Percentiles rank a stretch among this genome's conserved stretches.
phyloP scores from a whole-genome alignment of 192 early-diverging fungal genomes.

The Gryganskiella cystojenkinii region DNA sequence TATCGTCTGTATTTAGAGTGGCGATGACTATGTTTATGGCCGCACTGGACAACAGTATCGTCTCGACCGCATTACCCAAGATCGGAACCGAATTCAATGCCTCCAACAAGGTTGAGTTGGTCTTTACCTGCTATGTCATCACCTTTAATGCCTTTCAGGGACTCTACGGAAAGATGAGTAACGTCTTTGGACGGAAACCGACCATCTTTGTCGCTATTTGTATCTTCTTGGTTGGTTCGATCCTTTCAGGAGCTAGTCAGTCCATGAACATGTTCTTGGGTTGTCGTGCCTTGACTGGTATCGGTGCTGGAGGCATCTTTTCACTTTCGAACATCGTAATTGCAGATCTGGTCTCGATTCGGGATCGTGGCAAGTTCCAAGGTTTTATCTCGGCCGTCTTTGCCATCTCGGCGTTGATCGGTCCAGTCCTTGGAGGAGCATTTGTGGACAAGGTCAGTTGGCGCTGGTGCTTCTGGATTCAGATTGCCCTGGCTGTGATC shows the following conservation, averaged over 20 bases:
- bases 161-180: conserved; percentile 54
- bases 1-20: no score
- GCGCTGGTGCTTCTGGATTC: conserved; percentile 69
- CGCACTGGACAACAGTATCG: conserved; percentile 70
- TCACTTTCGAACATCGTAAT: conserved; percentile 82
- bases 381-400: conserved; percentile 80
- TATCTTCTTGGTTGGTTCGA: conserved; percentile 36
- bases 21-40: conserved; percentile 68
- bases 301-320: conserved; percentile 74
- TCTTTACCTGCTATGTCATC: conserved; percentile 52
- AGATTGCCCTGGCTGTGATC: conserved; percentile 78
- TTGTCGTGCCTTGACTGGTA: conserved; percentile 46
- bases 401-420: conserved; percentile 79
- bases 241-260: conserved; percentile 39
- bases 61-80: conserved; percentile 67
- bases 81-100: conserved; percentile 56
- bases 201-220: conserved; percentile 34
- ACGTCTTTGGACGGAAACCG: conserved; percentile 55
- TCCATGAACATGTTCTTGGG: conserved; percentile 51
- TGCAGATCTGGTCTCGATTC: conserved; percentile 84
- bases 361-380: conserved; percentile 85
- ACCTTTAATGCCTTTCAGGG: conserved; percentile 51
- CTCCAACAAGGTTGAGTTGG: conserved; percentile 46
- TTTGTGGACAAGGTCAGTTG: conserved; percentile 78
- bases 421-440: conserved; percentile 84